These are phyloP conservation scores for Discostella pseudostelligera DNA, from an alignment of 108 stramenopile genomes.

Conservation along the genomic window DNA sequence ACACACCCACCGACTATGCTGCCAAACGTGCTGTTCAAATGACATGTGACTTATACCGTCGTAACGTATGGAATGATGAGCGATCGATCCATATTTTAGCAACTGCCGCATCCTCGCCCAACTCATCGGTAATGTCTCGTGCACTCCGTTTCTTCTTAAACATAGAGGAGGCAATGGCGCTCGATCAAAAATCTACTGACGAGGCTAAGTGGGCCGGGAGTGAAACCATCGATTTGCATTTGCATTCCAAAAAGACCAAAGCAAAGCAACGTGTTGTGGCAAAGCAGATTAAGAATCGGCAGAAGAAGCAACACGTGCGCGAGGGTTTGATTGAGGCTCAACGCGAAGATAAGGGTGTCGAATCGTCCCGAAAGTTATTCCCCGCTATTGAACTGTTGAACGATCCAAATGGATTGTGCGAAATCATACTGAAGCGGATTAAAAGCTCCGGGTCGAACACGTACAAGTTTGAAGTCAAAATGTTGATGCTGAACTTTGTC, in stretches of 20 bases:
- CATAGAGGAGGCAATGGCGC: conserved; percentile 91
- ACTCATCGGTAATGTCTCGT: conserved; percentile 61
- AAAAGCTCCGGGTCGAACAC: conserved; percentile 51
- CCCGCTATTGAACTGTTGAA: conserved; percentile 95
- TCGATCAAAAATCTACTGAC: conserved; percentile 73
- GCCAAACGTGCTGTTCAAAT: conserved; percentile 89
- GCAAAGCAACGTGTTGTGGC: conserved; percentile 44
- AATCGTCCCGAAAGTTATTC: conserved; percentile 67
- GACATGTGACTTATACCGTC: conserved; percentile 91
- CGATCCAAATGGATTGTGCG: conserved; percentile 94
- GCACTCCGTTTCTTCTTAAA: conserved; percentile 96
- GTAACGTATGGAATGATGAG: conserved; percentile 95
- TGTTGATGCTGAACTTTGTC: conserved; percentile 96
- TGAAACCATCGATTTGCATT: conserved; percentile 69
- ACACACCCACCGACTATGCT: conserved; percentile 67
- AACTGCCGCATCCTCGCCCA: conserved; percentile 61
- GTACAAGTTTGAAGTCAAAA: conserved; percentile 88
- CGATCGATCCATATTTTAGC: conserved; percentile 94
- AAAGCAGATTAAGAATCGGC: conserved; percentile 64
- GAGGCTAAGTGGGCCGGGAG: conserved; percentile 71
- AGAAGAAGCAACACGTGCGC: conserved; percentile 62
- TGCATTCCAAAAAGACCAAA: conserved; percentile 81
- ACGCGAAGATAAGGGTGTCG: conserved; percentile 65
- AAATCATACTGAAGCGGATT: conserved; percentile 80
- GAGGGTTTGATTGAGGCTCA: conserved; percentile 55